Conservation (phyloP, 2,329 filamentous ascomycete genomes). For the Colletotrichum australisinense region DNA sequence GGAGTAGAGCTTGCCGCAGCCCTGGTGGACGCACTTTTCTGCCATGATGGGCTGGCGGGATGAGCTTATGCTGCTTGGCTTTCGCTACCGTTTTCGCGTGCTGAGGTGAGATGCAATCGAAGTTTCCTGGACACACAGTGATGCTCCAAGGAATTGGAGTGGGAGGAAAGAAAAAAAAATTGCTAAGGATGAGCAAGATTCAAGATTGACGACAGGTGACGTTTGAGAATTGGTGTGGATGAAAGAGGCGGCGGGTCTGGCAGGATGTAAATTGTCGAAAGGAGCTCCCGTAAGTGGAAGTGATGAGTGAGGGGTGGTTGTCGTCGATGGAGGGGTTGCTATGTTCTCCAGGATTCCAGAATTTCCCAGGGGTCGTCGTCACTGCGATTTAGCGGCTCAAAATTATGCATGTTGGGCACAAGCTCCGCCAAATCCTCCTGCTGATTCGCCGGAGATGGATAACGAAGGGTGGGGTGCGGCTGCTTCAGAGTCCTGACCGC, state of each 20-base stretch:
- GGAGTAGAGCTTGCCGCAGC: constrained; percentile 89
- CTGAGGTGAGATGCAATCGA: background rate
- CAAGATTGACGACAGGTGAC: constrained; percentile 8
- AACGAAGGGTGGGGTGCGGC: background rate
- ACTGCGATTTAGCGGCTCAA: constrained; percentile 28
- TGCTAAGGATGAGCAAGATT: background rate
- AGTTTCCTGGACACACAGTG: background rate
- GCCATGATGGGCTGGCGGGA: constrained; percentile 62
- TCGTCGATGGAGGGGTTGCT: constrained; percentile 35
- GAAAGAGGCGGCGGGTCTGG: constrained; percentile 8
- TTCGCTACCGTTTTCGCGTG: constrained; percentile 27
- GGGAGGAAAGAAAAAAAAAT: background rate
- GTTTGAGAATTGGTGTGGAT: constrained; percentile 18
- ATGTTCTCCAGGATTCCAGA: constrained; percentile 39
- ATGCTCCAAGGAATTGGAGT: background rate
- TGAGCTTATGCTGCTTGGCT: constrained; percentile 4
- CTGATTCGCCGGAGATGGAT: constrained; percentile 5
- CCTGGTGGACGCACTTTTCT: constrained; percentile 94
- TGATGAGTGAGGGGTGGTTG: constrained; percentile 23
- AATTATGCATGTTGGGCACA: constrained; percentile 29
- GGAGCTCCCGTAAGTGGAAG: constrained; percentile 7
- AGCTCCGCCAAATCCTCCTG: background rate
- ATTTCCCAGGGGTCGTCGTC: constrained; percentile 32
- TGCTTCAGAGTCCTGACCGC: constrained; percentile 11
- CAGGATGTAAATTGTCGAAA: constrained; percentile 25